These are phyloP conservation scores for Colletotrichum camelliae DNA, from an alignment of 2,329 filamentous ascomycete genomes.

Conservation along the genomic window DNA sequence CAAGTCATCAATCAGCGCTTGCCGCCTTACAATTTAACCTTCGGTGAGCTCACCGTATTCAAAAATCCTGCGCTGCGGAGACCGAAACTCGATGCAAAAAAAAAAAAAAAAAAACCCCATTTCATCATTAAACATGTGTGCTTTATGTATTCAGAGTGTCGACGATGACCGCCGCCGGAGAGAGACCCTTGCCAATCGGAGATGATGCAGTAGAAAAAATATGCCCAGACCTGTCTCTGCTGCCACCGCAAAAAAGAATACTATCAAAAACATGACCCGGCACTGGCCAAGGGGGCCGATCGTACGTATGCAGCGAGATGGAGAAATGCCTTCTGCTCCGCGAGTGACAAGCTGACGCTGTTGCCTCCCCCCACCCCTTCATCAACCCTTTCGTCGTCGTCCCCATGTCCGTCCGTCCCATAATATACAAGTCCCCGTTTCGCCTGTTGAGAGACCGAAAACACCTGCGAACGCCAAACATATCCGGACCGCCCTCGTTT, in stretches of 20 bases:
- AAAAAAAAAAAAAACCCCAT: neutral
- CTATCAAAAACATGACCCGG: neutral
- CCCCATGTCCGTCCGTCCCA: neutral
- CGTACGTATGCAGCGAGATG: conserved; percentile 8
- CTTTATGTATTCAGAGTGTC: neutral
- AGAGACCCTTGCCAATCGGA: neutral
- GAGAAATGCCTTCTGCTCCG: neutral
- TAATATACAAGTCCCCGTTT: conserved; percentile 21
- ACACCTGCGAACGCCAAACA: conserved; percentile 18
- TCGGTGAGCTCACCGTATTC: neutral
- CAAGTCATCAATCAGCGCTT: neutral
- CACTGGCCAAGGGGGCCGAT: neutral
- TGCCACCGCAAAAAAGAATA: neutral
- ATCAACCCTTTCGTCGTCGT: neutral
- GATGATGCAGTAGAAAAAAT: neutral
- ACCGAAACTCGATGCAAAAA: neutral
- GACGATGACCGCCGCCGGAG: neutral
- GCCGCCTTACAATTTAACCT: neutral
- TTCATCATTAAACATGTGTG: neutral
- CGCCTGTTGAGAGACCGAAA: conserved; percentile 22
- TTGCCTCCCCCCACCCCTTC: neutral
- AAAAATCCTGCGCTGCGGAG: neutral
- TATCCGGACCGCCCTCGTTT: conserved; percentile 18
- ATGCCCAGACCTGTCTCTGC: neutral
- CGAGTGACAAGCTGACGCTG: neutral